Percentiles rank a stretch among this genome's conserved stretches.
Conservation (phyloP, 2,329 filamentous ascomycete genomes). For the Zasmidium citrigriseum region DNA sequence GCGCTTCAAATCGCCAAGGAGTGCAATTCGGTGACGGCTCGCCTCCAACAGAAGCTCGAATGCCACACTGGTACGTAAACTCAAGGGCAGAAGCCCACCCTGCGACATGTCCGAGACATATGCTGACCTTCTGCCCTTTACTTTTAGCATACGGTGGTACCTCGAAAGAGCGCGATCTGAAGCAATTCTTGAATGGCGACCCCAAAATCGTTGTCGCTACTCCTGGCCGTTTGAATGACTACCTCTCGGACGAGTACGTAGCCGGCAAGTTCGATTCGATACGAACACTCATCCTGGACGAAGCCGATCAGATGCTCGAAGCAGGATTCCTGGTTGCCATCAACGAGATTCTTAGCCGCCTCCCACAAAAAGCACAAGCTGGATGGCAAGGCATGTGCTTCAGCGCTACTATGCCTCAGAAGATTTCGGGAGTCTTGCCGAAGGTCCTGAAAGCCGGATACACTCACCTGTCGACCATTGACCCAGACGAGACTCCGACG, state of each 20-base stretch:
- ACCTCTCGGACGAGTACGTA: conserved; percentile 67
- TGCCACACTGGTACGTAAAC: conserved; percentile 62
- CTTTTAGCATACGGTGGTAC: conserved; percentile 72
- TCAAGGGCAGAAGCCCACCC: no score
- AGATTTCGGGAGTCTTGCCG: conserved; percentile 47
- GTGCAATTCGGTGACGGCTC: conserved; percentile 80
- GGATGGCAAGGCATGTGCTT: conserved; percentile 55
- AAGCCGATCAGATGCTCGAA: conserved; percentile 83
- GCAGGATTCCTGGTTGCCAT: conserved; percentile 56
- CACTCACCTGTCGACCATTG: conserved; percentile 46
- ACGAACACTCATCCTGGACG: conserved; percentile 54
- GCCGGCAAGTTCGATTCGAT: conserved; percentile 48
- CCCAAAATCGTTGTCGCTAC: conserved; percentile 88
- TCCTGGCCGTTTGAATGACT: conserved; percentile 81
- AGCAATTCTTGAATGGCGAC: conserved; percentile 66
- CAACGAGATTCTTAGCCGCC: conserved; percentile 51
- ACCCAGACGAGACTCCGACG: conserved; percentile 47
- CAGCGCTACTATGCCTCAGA: conserved; percentile 47
- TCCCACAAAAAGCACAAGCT: conserved; percentile 51
- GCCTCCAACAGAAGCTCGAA: conserved; percentile 79
- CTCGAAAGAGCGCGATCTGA: conserved; percentile 77
- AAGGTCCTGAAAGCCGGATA: conserved; percentile 46
- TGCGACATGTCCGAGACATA: no score
- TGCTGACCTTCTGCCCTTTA: no score
- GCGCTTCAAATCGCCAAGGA: conserved; percentile 68